A percentile compares a stretch with the other conserved stretches of the same genome.
These are phyloP conservation scores for Globisporangium yorkense DNA, from an alignment of 352 stramenopile genomes.

Conservation along the genomic window DNA sequence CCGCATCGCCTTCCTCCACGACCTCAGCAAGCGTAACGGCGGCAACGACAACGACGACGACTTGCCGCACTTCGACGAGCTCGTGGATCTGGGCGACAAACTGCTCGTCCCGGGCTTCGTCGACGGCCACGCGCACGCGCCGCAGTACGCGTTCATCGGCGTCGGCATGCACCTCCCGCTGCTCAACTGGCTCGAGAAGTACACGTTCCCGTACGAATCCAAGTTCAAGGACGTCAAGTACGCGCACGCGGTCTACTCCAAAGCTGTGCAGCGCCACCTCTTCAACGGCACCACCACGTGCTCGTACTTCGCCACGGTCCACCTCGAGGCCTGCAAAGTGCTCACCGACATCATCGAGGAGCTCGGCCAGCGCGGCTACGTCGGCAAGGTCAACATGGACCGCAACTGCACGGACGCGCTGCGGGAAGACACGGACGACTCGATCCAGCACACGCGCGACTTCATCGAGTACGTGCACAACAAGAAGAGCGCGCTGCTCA, in stretches of 20 bases:
- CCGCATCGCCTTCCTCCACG: conserved; percentile 42
- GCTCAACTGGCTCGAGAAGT: conserved; percentile 91
- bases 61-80: conserved; percentile 28
- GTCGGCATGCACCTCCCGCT: conserved; percentile 92
- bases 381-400: conserved; percentile 97
- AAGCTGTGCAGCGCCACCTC: conserved; percentile 84
- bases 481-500: conserved; percentile 72
- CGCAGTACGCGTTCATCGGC: conserved; percentile 92
- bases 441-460: conserved; percentile 72
- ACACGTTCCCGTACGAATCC: conserved; percentile 92
- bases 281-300: conserved; percentile 90
- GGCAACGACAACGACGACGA: neutral
- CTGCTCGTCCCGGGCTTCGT: conserved; percentile 92
- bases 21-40: conserved; percentile 21
- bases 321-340: conserved; percentile 88
- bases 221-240: conserved; percentile 65
- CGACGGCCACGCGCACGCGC: conserved; percentile 92
- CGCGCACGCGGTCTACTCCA: conserved; percentile 82
- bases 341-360: conserved; percentile 82
- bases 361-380: conserved; percentile 85
- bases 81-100: conserved; percentile 63
- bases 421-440: conserved; percentile 81
- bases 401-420: conserved; percentile 83
- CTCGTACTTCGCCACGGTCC: conserved; percentile 92
- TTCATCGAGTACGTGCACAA: conserved; percentile 86